Evolutionary conservation across 768 basidiomycete species (phyloP).

Genomic region (Cystobasidium tubakii): DNA sequence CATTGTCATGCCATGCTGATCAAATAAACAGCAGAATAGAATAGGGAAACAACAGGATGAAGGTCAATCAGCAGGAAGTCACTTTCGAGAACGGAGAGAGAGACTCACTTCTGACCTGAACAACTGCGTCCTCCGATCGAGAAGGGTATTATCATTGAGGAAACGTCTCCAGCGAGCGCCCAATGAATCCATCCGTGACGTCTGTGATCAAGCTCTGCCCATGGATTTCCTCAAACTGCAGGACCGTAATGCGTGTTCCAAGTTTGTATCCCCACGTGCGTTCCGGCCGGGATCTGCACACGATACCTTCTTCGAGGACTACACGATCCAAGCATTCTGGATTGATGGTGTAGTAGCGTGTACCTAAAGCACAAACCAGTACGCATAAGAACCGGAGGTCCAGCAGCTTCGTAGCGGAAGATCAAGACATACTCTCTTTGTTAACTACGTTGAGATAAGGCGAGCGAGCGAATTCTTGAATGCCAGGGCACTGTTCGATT

Average conservation of each 20-base stretch:
- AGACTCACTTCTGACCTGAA: constrained; percentile 4
- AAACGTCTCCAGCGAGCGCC: neutral
- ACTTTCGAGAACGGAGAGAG: neutral
- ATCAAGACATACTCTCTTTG: neutral
- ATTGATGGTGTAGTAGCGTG: neutral
- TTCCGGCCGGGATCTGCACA: neutral
- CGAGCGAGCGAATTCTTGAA: neutral
- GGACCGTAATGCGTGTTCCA: neutral
- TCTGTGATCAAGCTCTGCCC: neutral
- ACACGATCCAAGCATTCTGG: neutral
- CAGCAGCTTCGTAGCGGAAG: no score
- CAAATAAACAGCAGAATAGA: neutral
- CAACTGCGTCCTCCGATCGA: neutral
- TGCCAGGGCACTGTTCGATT: neutral
- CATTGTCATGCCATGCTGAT: constrained; percentile 8
- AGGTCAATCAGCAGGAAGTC: no score
- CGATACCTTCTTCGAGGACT: neutral
- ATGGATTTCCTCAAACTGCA: neutral
- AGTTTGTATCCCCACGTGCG: neutral
- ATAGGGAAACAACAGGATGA: neutral
- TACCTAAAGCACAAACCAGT: neutral
- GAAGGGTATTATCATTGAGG: neutral
- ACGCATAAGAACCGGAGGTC: no score
- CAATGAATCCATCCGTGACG: no score
- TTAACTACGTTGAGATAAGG: neutral